These are phyloP conservation scores for Hirschioporus abietinus DNA, from an alignment of 768 basidiomycete species.

Conservation along the genomic window DNA sequence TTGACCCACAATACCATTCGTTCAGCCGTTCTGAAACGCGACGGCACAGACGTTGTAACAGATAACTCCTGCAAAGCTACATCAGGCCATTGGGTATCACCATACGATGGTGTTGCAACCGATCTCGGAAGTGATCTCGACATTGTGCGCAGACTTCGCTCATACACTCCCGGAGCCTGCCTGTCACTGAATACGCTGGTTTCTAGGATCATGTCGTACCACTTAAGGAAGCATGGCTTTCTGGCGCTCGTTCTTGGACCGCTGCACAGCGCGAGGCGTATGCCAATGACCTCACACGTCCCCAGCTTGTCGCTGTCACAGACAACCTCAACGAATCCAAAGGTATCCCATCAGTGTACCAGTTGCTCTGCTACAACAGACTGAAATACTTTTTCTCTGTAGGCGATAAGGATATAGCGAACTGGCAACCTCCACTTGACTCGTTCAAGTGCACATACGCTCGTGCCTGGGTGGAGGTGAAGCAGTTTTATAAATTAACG, in stretches of 20 bases:
- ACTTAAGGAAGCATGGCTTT: slow-evolving; percentile 54
- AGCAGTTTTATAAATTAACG: slow-evolving; percentile 43
- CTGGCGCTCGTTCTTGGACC: slow-evolving; percentile 50
- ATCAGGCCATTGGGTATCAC: slow-evolving; percentile 48
- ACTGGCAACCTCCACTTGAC: slow-evolving; percentile 46
- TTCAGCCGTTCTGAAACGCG: slow-evolving; percentile 25
- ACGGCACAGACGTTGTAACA: slow-evolving; percentile 34
- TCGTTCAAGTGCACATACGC: slow-evolving; percentile 49
- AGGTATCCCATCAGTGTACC: slow-evolving; percentile 23
- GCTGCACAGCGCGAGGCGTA: slow-evolving; percentile 42
- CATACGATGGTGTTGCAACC: slow-evolving; percentile 44
- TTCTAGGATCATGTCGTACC: slow-evolving; percentile 49
- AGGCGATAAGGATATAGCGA: slow-evolving; percentile 47
- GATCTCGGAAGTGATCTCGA: slow-evolving; percentile 42
- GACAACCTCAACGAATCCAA: slow-evolving; percentile 44
- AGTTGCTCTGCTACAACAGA: not conserved
- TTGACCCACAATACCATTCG: not conserved
- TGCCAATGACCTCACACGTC: slow-evolving; percentile 51
- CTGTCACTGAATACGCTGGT: slow-evolving; percentile 1
- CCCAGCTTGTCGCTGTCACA: slow-evolving; percentile 49
- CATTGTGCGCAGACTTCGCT: slow-evolving; percentile 32
- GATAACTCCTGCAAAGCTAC: slow-evolving; percentile 35
- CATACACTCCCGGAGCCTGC: not conserved
- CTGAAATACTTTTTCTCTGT: slow-evolving; percentile 3
- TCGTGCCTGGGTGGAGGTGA: slow-evolving; percentile 46